phyloP scores from a whole-genome alignment of 768 basidiomycete species.

The Kwoniella europaea region DNA sequence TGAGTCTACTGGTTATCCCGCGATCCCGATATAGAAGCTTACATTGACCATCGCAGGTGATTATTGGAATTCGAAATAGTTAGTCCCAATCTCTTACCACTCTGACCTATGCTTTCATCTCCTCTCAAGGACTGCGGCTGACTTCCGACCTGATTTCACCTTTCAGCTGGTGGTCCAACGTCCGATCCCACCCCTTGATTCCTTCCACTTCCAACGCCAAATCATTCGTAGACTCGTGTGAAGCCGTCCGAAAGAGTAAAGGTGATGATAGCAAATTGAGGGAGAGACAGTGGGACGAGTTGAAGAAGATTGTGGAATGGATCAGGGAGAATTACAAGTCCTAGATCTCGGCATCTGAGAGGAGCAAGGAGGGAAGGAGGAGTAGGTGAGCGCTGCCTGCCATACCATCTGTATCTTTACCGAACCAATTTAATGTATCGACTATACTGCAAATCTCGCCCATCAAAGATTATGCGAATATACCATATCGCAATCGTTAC shows the following conservation, averaged over 20 bases:
- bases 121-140: too few relatives aligned
- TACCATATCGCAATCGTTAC: too few relatives aligned
- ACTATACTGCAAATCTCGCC: not conserved
- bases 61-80: conserved; percentile 58
- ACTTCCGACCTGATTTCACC: not conserved
- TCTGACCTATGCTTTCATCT: not conserved
- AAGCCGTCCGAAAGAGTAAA: conserved; percentile 25
- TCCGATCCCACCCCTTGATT: conserved; percentile 44
- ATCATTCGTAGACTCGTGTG: conserved; percentile 52
- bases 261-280: conserved; percentile 33
- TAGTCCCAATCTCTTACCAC: conserved; percentile 17
- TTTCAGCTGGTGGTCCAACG: conserved; percentile 50
- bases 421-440: not conserved
- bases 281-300: conserved; percentile 51
- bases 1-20: conserved; percentile 19
- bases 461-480: too few relatives aligned
- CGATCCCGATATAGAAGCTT: not conserved
- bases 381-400: not conserved
- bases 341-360: not conserved
- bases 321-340: conserved; percentile 45
- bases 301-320: conserved; percentile 50
- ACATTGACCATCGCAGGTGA: conserved; percentile 34
- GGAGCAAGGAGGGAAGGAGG: not conserved
- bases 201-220: conserved; percentile 36
- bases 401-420: not conserved